Evolutionary conservation across 495 filamentous ascomycete genomes (phyloP).

Genomic region (Penicillium coffeae): DNA sequence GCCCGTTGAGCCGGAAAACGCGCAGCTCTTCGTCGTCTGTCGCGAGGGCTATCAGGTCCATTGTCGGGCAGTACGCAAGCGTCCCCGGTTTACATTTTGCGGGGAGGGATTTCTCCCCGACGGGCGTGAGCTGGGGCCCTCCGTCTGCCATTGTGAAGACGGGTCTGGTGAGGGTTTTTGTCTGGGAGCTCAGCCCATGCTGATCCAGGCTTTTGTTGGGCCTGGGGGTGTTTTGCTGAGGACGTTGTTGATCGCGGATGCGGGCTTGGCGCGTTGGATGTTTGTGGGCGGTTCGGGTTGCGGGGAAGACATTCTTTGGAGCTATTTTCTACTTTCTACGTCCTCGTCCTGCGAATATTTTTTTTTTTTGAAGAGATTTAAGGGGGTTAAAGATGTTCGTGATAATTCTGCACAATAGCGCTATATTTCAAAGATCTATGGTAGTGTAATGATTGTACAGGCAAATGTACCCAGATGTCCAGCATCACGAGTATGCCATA

Average conservation of each 20-base stretch:
- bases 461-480: constrained; percentile 1
- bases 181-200: constrained; percentile 19
- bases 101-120: constrained; percentile 55
- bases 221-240: constrained; percentile 5
- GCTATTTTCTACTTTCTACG: background rate
- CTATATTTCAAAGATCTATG: background rate
- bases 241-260: constrained; percentile 24
- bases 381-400: no score
- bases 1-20: constrained; percentile 66
- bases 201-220: constrained; percentile 8
- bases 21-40: constrained; percentile 58
- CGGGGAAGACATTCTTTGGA: background rate
- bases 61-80: constrained; percentile 72
- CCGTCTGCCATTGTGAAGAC: constrained; percentile 23
- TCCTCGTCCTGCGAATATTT: background rate
- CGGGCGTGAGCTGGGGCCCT: constrained; percentile 35
- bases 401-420: no score
- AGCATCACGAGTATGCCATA: constrained; percentile 5
- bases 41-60: constrained; percentile 75
- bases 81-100: constrained; percentile 53
- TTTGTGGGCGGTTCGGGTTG: constrained; percentile 6
- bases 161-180: background rate
- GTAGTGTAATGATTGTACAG: background rate
- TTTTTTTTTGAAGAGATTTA: background rate
- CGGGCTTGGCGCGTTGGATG: constrained; percentile 32